Evolutionary conservation across 2,329 filamentous ascomycete genomes (phyloP).

Genomic region (Penicillium corylophilum): DNA sequence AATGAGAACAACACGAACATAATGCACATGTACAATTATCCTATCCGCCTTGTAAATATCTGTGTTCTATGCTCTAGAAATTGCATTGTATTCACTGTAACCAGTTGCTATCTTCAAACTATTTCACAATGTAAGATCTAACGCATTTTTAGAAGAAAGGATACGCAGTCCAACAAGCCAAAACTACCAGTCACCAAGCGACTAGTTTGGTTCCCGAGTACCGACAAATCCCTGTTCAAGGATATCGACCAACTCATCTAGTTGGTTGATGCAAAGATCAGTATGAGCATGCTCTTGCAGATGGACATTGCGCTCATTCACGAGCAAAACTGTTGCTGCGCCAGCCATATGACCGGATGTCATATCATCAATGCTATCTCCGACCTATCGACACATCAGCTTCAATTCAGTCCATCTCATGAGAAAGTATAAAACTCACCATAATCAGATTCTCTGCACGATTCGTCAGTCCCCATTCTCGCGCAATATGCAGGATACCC

Average conservation of each 20-base stretch:
- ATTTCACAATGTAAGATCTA: background rate
- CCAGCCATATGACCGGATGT: conserved; percentile 79
- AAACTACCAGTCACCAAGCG: background rate
- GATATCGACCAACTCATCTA: conserved; percentile 75
- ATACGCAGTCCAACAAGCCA: background rate
- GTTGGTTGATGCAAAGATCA: conserved; percentile 66
- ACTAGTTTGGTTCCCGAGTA: conserved; percentile 20
- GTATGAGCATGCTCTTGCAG: conserved; percentile 72
- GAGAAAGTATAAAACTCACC: conserved; percentile 23
- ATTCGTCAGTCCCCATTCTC: conserved; percentile 65
- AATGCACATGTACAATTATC: background rate
- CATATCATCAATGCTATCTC: conserved; percentile 90
- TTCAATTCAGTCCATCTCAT: background rate
- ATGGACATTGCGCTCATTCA: conserved; percentile 75
- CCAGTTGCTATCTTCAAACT: background rate
- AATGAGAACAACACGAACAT: background rate
- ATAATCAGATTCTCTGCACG: conserved; percentile 43
- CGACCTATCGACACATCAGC: conserved; percentile 43
- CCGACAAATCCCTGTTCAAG: conserved; percentile 74
- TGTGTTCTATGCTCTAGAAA: background rate
- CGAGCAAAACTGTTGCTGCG: conserved; percentile 83
- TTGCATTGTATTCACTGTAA: background rate
- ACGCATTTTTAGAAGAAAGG: background rate
- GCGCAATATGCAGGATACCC: conserved; percentile 82
- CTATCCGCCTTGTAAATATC: background rate